Evolutionary conservation across 2,329 filamentous ascomycete genomes (phyloP).

Genomic region (Drechslerella coelobrocha): DNA sequence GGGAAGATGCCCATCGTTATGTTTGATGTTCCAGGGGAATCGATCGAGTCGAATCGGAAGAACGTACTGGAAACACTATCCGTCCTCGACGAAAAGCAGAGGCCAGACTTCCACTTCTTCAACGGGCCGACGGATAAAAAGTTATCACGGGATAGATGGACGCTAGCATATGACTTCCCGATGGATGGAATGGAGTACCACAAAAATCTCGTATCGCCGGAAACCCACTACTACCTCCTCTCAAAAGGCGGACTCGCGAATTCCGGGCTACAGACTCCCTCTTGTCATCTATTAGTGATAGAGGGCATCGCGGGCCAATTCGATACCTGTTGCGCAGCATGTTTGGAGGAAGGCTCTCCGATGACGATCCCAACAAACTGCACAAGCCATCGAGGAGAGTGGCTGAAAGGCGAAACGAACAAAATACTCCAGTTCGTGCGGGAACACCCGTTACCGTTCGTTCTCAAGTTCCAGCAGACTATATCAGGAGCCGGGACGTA

Average conservation of each 20-base stretch:
- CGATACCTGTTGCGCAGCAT: not conserved
- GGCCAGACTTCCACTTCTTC: constrained; percentile 57
- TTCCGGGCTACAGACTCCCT: constrained; percentile 57
- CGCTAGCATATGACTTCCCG: constrained; percentile 56
- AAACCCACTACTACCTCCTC: constrained; percentile 58
- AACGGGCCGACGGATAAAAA: constrained; percentile 52
- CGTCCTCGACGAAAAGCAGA: constrained; percentile 55
- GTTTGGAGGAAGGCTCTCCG: constrained; percentile 4
- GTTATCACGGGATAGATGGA: constrained; percentile 54
- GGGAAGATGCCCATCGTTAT: constrained; percentile 56
- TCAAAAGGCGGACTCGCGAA: constrained; percentile 57
- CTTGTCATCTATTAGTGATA: constrained; percentile 52
- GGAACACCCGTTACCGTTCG: constrained; percentile 56
- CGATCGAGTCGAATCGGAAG: constrained; percentile 54
- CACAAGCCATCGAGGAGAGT: constrained; percentile 54
- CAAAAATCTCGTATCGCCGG: constrained; percentile 55
- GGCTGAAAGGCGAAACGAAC: constrained; percentile 55
- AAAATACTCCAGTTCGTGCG: constrained; percentile 54
- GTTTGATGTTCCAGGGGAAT: constrained; percentile 51
- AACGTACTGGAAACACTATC: constrained; percentile 56
- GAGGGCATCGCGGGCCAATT: constrained; percentile 26
- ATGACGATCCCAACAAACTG: constrained; percentile 55
- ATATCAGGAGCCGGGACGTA: constrained; percentile 59
- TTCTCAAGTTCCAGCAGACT: constrained; percentile 59
- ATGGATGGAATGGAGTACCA: constrained; percentile 56